Base-by-base conservation (phyloP, 2,329 filamentous ascomycete species). In the Aspergillus piperis region DNA sequence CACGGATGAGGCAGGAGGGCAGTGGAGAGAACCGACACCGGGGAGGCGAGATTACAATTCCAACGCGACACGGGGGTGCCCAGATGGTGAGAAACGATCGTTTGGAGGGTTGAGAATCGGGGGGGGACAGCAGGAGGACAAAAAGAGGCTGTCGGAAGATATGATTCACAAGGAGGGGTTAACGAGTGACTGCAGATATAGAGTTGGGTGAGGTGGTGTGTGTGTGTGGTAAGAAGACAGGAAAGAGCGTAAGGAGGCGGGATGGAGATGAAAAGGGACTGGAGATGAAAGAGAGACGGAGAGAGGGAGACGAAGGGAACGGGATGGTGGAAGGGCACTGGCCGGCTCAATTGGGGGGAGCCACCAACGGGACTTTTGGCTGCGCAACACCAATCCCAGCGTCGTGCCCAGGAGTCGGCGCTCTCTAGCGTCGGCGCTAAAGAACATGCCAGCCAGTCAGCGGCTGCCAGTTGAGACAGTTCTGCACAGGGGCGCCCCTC, bases 111-210 rank as follows among this genome's bases (percentile, higher is more conserved):
- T 23, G 30, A 47, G 58, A 36, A 36, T 36, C 19, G 36, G 38
- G 47, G 49, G 17, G 49, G 30, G 57, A 49, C 39, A 49, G 44
- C 36, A 19, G 49, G 42, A 44, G 41, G 21, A 13, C 41, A 21
- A 11, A 27, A 36, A 36, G 47, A 10, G 13, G 25, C 13, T 49
- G 21, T 49, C 44, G 39, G 32, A 13, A 15, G 32, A 56, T 56
- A 36, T 32, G 48, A 59, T 39, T 23, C 54, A 54, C 48, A 57
- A 56, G 30, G 60, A 63, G 57, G 59, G 59, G 55, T 61, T 63
- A 67, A 66, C 65, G 65, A 67, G 57, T 59, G 65, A 67, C 62
- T 61, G 59, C 52, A 51, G 55, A 50, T 50, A 54, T 49, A 60
- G 42, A 49, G 36, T 39, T 44, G 19, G 39, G 44, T 25, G 41